These are phyloP conservation scores for Pseudonitzschia delicatissima DNA, from an alignment of 108 stramenopile genomes.

Conservation along the genomic window DNA sequence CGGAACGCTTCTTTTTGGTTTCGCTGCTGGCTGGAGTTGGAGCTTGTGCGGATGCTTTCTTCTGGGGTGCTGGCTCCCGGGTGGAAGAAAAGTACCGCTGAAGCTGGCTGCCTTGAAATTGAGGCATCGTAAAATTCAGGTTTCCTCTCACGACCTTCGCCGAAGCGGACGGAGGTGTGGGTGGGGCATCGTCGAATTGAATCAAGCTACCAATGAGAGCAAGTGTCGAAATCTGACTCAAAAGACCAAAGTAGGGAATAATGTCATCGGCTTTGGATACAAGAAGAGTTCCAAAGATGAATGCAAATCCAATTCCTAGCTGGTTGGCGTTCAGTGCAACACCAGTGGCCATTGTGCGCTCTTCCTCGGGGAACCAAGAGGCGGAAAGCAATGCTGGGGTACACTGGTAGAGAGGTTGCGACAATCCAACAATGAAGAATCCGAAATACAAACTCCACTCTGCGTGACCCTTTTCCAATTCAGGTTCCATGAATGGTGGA, in stretches of 20 bases:
- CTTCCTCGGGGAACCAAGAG: constrained; percentile 82
- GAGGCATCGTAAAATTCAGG: constrained; percentile 63
- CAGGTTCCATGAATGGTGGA: constrained; percentile 38
- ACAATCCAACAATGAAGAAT: constrained; percentile 84
- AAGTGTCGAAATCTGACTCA: constrained; percentile 67
- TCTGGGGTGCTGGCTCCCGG: not conserved
- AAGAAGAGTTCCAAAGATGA: constrained; percentile 79
- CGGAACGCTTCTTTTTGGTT: not conserved
- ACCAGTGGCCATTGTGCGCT: constrained; percentile 89
- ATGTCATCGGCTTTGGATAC: constrained; percentile 72
- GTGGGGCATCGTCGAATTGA: constrained; percentile 90
- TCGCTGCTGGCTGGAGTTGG: constrained; percentile 19
- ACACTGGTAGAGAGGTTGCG: constrained; percentile 85
- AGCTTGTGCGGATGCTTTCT: not conserved
- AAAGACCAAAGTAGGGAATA: constrained; percentile 70
- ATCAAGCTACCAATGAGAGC: constrained; percentile 72
- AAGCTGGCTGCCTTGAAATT: constrained; percentile 19
- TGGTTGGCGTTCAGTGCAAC: constrained; percentile 89
- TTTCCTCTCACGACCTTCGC: constrained; percentile 56
- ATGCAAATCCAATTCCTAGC: constrained; percentile 85
- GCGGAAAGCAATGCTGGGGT: constrained; percentile 71
- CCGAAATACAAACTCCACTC: constrained; percentile 78
- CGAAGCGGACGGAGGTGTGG: constrained; percentile 77
- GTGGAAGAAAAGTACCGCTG: not conserved
- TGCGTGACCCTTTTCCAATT: constrained; percentile 41